These are phyloP conservation scores for Pisolithus thermaeus DNA, from an alignment of 1,284 basidiomycete species.

Conservation along the genomic window DNA sequence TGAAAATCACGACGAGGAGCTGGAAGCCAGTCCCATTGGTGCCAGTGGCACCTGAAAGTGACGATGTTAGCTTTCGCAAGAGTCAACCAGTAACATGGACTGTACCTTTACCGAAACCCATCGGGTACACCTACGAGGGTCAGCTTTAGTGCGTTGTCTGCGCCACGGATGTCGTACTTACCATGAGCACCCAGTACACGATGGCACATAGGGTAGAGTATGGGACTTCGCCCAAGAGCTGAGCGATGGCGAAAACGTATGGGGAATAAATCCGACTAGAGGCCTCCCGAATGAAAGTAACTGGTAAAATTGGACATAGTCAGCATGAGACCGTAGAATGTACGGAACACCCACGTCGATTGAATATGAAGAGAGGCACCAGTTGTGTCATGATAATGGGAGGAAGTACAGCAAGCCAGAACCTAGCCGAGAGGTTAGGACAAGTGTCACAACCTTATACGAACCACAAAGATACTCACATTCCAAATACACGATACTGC, in stretches of 20 bases:
- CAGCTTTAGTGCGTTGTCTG: background rate
- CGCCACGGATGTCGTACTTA: slow-evolving; percentile 16
- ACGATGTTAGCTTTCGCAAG: background rate
- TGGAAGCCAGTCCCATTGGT: slow-evolving; percentile 70
- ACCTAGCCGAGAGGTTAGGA: slow-evolving; percentile 34
- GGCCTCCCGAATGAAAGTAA: slow-evolving; percentile 66
- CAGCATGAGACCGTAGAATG: background rate
- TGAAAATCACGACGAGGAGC: slow-evolving; percentile 64
- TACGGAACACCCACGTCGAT: slow-evolving; percentile 44
- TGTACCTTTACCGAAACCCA: slow-evolving; percentile 62
- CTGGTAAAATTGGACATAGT: slow-evolving; percentile 10
- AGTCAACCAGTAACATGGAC: background rate
- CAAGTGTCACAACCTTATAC: background rate
- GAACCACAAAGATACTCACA: slow-evolving; percentile 38
- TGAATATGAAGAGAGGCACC: slow-evolving; percentile 83
- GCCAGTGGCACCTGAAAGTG: slow-evolving; percentile 33
- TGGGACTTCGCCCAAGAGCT: slow-evolving; percentile 79
- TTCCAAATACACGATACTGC: slow-evolving; percentile 81
- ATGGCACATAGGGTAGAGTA: slow-evolving; percentile 70
- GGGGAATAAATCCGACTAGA: slow-evolving; percentile 76
- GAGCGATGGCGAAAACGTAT: slow-evolving; percentile 78
- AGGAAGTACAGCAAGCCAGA: slow-evolving; percentile 67
- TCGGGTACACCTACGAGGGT: slow-evolving; percentile 51
- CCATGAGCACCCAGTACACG: slow-evolving; percentile 76
- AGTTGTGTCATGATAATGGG: slow-evolving; percentile 78